Conservation (phyloP, 2,329 filamentous ascomycete species). For the Dissoconium aciculare region DNA sequence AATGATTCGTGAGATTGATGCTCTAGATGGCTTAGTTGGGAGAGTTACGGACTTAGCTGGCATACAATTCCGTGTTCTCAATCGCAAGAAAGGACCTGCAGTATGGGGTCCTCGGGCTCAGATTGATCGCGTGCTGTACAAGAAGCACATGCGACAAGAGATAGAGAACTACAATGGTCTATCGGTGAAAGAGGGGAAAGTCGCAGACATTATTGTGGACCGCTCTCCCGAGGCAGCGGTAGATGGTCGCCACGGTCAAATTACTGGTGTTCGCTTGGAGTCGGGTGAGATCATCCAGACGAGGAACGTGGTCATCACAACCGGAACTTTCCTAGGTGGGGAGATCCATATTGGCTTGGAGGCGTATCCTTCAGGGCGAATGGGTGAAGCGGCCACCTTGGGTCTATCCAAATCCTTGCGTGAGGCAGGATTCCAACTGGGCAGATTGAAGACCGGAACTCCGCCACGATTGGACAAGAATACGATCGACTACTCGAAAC, state of each 20-base stretch:
- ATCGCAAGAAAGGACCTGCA: slow-evolving; percentile 77
- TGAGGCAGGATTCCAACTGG: slow-evolving; percentile 77
- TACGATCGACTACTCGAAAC: slow-evolving; percentile 60
- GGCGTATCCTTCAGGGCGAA: slow-evolving; percentile 69
- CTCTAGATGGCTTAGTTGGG: slow-evolving; percentile 76
- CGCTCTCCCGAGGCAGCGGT: slow-evolving; percentile 34
- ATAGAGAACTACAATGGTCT: slow-evolving; percentile 63
- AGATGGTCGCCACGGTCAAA: slow-evolving; percentile 47
- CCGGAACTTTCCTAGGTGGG: slow-evolving; percentile 84
- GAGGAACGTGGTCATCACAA: slow-evolving; percentile 78
- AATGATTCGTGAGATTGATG: slow-evolving; percentile 89
- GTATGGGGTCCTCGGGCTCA: slow-evolving; percentile 96
- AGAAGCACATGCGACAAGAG: slow-evolving; percentile 80
- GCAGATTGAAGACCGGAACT: slow-evolving; percentile 87
- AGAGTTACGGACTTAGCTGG: slow-evolving; percentile 85
- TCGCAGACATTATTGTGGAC: slow-evolving; percentile 76
- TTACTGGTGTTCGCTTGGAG: slow-evolving; percentile 73
- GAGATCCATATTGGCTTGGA: slow-evolving; percentile 90
- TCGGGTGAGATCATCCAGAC: slow-evolving; percentile 73
- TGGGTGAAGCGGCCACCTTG: slow-evolving; percentile 86
- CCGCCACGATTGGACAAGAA: slow-evolving; percentile 71
- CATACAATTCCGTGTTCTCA: slow-evolving; percentile 83
- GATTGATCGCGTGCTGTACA: slow-evolving; percentile 82
- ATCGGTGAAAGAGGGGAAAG: slow-evolving; percentile 68
- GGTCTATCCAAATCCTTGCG: slow-evolving; percentile 80